Evolutionary conservation across 2,329 filamentous ascomycete genomes (phyloP).

Genomic region (Lachnellula cervina): DNA sequence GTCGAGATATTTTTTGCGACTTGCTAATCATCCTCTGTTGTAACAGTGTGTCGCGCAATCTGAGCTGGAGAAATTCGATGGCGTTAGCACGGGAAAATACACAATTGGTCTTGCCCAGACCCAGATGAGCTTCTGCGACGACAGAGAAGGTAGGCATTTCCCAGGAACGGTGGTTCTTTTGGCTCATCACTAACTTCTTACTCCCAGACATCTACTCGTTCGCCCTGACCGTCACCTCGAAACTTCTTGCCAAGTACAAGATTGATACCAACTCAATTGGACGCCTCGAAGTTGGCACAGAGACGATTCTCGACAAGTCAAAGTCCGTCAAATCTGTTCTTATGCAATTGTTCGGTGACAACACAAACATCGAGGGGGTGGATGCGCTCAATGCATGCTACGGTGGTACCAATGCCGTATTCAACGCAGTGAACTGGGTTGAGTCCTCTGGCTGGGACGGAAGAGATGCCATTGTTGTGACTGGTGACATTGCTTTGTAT

Average conservation of each 20-base stretch:
- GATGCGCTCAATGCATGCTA: constrained; percentile 85
- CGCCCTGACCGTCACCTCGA: constrained; percentile 70
- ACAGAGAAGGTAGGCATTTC: constrained; percentile 65
- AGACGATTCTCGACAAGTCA: constrained; percentile 83
- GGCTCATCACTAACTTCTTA: constrained; percentile 6
- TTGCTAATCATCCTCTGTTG: constrained; percentile 15
- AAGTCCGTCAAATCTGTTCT: constrained; percentile 86
- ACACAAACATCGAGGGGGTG: constrained; percentile 78
- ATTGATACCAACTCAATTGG: constrained; percentile 75
- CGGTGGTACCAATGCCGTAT: constrained; percentile 77
- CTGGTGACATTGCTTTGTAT: constrained; percentile 80
- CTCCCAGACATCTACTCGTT: constrained; percentile 78
- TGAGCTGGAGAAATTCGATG: constrained; percentile 83
- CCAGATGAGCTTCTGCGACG: constrained; percentile 89
- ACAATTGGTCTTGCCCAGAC: constrained; percentile 88
- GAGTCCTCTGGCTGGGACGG: constrained; percentile 86
- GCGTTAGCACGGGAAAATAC: constrained; percentile 77
- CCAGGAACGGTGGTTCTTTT: neutral
- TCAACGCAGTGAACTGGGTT: constrained; percentile 81
- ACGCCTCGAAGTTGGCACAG: constrained; percentile 78
- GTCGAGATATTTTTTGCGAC: neutral
- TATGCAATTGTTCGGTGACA: constrained; percentile 81
- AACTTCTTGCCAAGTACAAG: constrained; percentile 76
- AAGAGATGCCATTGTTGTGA: constrained; percentile 72
- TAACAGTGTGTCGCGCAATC: constrained; percentile 74